These are phyloP conservation scores for Biscogniauxia marginata DNA, from an alignment of 2,329 filamentous ascomycete genomes.

Conservation along the genomic window DNA sequence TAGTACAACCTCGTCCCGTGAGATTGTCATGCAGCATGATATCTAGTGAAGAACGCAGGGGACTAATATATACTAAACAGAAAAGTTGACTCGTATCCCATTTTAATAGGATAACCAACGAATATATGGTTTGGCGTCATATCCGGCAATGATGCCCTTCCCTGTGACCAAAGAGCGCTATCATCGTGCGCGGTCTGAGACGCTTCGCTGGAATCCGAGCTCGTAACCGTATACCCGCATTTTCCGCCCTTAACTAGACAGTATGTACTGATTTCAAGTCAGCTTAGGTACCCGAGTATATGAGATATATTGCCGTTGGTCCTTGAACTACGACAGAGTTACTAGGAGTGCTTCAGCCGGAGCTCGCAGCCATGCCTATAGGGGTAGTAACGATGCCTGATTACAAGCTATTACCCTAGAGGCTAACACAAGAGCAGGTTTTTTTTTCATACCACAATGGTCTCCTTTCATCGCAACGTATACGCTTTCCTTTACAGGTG, in stretches of 20 bases:
- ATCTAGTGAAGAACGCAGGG: background rate
- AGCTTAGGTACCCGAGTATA: slow-evolving; percentile 4
- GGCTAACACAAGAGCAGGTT: slow-evolving; percentile 8
- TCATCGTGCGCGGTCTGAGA: slow-evolving; percentile 10
- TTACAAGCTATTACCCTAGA: slow-evolving; percentile 4
- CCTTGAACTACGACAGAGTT: background rate
- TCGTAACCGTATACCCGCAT: slow-evolving; percentile 22
- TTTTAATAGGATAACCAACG: slow-evolving; percentile 19
- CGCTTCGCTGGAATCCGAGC: slow-evolving; percentile 9
- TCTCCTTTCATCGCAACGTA: slow-evolving; percentile 27
- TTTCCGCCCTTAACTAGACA: slow-evolving; percentile 26
- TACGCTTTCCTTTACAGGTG: slow-evolving; percentile 26
- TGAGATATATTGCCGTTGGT: background rate
- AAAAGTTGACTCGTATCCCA: slow-evolving; percentile 21
- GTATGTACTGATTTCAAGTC: slow-evolving; percentile 19
- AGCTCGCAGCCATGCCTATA: slow-evolving; percentile 14
- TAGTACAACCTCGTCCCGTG: slow-evolving; percentile 1
- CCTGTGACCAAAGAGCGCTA: slow-evolving; percentile 14
- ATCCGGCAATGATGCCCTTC: slow-evolving; percentile 13
- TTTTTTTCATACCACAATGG: slow-evolving; percentile 23
- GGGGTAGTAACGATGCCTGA: slow-evolving; percentile 3
- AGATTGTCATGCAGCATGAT: background rate
- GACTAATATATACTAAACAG: slow-evolving; percentile 24
- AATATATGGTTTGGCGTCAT: slow-evolving; percentile 17
- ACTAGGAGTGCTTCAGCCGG: slow-evolving; percentile 9